Evolutionary conservation across 2,329 filamentous ascomycete genomes (phyloP), one percentile per base, ranked within the genome.

Genomic region (Metarhizium humberi): DNA sequence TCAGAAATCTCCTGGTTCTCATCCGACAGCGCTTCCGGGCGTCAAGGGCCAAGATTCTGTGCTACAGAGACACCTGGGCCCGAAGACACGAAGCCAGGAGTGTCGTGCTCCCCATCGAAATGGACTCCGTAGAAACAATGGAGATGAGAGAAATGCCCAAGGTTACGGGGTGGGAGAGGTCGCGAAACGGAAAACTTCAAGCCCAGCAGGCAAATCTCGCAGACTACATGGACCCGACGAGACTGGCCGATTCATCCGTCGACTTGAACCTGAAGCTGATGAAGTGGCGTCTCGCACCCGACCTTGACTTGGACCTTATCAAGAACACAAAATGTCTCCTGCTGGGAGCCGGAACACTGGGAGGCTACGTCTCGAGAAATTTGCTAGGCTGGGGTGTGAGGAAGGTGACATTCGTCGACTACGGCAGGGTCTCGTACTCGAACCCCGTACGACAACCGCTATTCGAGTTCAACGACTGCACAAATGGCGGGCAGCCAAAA

Each of bases 241-340:
- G 86, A 65, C 77, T 97, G 18, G 94, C 94, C 25, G 92, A 97
- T 67, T 91, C 95, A 68, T 91, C 92, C 0, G 92, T 97, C 10
- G 94, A 99, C 66, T 79, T 99, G 56, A 99, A 99, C 66, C 78
- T 97, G 57, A 97, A 97, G 72, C 79, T 99, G 56, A 99, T 99
- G 86, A 99, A 96, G 73, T 99, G 94, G 94, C 86, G 94, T 43
- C 90, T 99, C 64, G 90, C 91, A 7, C 94, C 94, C 0, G 85
- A 86, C 52, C 80, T 99, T 45, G 81, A 97, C 67, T 81, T 99
- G 10, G 91, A 96, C 34, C 81, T 82, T 34, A 92, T 97, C 67
- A 96, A 96, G 66, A 81, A 86, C 56, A 92, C 90, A 3, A 95
- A 86, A 66, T 99, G 94, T 66, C 79, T 99, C 16, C 75, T 99